Conservation (phyloP, 306 rosid genomes). For the Vigna hirtella region DNA sequence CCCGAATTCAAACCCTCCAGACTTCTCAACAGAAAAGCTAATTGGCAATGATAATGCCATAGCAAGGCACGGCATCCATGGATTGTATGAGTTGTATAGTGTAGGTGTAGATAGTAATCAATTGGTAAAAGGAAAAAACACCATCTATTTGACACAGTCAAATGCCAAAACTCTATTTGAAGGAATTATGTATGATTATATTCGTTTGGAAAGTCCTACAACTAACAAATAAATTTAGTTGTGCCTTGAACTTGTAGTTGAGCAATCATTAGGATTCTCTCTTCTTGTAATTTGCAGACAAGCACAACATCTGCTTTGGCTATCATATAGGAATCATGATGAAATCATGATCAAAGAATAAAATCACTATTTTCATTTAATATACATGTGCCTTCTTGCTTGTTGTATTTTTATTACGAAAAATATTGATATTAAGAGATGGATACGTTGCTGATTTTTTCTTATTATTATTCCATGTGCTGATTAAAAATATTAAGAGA, state of each 20-base stretch:
- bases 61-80: slow-evolving; percentile 90
- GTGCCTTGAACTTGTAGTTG: too few relatives aligned
- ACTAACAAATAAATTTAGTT: too few relatives aligned
- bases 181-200: slow-evolving; percentile 85
- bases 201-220: not conserved
- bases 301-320: not conserved
- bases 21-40: slow-evolving; percentile 55
- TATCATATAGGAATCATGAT: too few relatives aligned
- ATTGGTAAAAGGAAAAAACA: slow-evolving; percentile 58
- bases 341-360: not conserved
- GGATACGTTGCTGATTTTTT: too few relatives aligned
- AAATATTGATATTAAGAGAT: too few relatives aligned
- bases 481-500: too few relatives aligned
- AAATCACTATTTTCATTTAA: not conserved
- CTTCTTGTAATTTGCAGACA: not conserved
- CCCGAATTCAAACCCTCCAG: not conserved
- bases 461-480: too few relatives aligned
- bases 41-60: slow-evolving; percentile 75
- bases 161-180: slow-evolving; percentile 33
- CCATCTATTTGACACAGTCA: slow-evolving; percentile 64
- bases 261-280: not conserved
- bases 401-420: too few relatives aligned
- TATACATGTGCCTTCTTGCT: too few relatives aligned
- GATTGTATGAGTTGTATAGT: slow-evolving; percentile 59
- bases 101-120: slow-evolving; percentile 44